phyloP scores from a whole-genome alignment of 768 basidiomycete genomes.

The Boletus reticulatus region DNA sequence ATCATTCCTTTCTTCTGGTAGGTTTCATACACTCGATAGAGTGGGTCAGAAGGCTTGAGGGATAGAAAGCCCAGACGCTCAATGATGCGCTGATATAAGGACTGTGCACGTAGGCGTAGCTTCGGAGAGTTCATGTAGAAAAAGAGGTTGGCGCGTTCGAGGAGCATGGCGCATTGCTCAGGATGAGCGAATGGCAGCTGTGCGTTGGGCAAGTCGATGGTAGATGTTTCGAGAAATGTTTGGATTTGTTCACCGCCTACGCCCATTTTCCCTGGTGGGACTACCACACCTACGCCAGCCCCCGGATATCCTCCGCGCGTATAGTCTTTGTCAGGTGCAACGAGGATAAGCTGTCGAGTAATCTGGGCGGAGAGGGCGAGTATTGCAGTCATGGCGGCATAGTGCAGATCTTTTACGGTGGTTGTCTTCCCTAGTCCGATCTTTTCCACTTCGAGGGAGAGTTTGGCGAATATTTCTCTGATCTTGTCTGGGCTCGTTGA shows the following conservation, averaged over 20 bases:
- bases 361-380: no score
- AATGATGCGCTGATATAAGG: background rate
- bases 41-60: background rate
- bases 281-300: no score
- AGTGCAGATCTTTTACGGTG: no score
- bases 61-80: background rate
- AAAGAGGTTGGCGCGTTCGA: background rate
- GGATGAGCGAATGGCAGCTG: background rate
- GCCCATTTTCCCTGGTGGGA: background rate
- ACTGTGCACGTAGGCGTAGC: background rate
- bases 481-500: no score
- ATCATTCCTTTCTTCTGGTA: background rate
- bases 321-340: no score
- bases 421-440: no score
- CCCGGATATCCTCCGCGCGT: no score
- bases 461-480: no score
- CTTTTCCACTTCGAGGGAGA: no score
- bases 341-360: no score
- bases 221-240: background rate
- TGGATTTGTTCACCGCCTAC: background rate
- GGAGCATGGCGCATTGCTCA: background rate
- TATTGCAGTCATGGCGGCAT: no score
- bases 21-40: background rate
- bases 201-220: background rate
- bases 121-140: background rate